Evolutionary conservation across 1,139 yeast genomes (phyloP).

Genomic region (Hanseniaspora uvarum): DNA sequence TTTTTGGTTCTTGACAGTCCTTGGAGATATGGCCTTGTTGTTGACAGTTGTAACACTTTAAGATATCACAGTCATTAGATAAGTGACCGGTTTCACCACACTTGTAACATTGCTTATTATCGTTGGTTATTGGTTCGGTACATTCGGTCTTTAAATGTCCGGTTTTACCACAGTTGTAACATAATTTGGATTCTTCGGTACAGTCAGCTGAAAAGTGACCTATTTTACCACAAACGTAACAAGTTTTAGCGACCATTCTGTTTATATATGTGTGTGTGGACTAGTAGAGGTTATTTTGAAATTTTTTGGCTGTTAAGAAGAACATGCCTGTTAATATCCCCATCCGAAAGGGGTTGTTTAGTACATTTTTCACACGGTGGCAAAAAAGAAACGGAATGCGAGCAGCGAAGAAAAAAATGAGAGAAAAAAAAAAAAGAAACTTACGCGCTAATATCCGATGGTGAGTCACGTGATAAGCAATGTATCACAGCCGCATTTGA

Average conservation of each 20-base stretch:
- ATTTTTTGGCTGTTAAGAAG: no score
- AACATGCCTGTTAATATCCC: no score
- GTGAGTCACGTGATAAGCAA: no score
- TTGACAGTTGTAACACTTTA: conserved; percentile 77
- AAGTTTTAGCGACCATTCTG: conserved; percentile 61
- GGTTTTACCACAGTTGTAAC: conserved; percentile 86
- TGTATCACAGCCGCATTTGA: no score
- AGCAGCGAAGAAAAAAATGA: background rate
- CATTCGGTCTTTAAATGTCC: conserved; percentile 87
- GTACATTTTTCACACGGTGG: background rate
- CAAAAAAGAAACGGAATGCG: background rate
- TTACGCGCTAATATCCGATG: no score
- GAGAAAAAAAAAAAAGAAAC: background rate
- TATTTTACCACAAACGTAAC: conserved; percentile 85
- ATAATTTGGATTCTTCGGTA: conserved; percentile 60
- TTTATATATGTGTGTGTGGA: background rate
- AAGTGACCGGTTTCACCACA: conserved; percentile 73
- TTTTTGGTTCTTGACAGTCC: conserved; percentile 46
- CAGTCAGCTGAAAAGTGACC: conserved; percentile 89
- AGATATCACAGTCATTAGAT: conserved; percentile 57
- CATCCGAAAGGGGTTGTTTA: background rate
- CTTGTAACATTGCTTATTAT: conserved; percentile 76
- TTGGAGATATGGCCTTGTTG: conserved; percentile 76
- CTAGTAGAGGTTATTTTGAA: background rate
- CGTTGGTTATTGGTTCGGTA: conserved; percentile 74